Conservation (phyloP, 2,329 filamentous ascomycete genomes). For the Gyromitra esculenta region DNA sequence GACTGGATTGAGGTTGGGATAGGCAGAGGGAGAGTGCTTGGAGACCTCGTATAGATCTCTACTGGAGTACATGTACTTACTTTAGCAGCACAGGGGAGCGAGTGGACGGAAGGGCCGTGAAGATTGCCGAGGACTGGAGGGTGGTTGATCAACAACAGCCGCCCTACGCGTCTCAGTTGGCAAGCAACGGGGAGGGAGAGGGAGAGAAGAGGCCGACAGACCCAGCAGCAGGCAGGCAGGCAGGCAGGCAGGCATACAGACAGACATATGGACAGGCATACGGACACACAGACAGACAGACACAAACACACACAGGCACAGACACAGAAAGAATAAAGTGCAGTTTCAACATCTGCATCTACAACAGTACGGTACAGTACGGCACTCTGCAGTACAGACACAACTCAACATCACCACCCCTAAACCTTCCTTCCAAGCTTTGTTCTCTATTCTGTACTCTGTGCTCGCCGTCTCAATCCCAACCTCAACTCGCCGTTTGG, state of each 20-base stretch:
- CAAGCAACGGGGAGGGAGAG: not conserved
- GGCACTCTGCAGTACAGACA: too few relatives aligned
- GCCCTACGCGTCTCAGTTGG: conserved; percentile 36
- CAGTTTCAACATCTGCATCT: not conserved
- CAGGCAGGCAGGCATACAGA: not conserved
- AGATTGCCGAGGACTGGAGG: conserved; percentile 29
- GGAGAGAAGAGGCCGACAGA: not conserved
- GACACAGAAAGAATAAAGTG: not conserved
- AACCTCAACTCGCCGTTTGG: not conserved
- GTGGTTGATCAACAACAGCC: conserved; percentile 27
- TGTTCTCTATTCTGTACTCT: not conserved
- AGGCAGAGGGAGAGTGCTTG: not conserved
- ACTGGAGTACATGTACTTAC: not conserved
- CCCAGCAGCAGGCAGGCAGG: not conserved
- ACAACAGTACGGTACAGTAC: not conserved
- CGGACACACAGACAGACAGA: not conserved
- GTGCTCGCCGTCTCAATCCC: not conserved
- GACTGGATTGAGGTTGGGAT: not conserved
- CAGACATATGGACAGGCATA: not conserved
- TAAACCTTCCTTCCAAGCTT: not conserved
- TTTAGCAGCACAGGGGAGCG: not conserved
- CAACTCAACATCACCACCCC: not conserved
- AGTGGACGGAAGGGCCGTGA: not conserved
- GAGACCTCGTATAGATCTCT: too few relatives aligned
- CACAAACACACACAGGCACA: not conserved